Base-by-base conservation (phyloP, 2,329 filamentous ascomycete genomes). In the Trichoderma guizhouense region DNA sequence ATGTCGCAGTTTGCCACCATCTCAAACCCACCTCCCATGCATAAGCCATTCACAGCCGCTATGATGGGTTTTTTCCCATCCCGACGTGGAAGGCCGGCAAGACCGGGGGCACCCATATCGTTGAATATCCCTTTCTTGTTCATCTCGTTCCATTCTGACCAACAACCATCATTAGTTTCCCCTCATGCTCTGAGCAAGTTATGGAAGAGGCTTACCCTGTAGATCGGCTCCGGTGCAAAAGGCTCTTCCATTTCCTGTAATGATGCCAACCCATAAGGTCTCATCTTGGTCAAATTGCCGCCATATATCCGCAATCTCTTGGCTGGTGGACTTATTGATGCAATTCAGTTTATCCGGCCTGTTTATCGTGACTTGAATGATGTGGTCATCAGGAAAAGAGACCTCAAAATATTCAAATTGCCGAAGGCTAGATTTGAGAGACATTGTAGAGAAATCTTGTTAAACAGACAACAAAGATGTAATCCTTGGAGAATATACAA, bases 201-300 rank as follows among this genome's bases (percentile, higher is more conserved):
- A n/a, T 43, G 39, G 14, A 9, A 7, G 18, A 43, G 39, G 57
- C 57, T 36, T 60, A 34, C 57, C 57, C 79, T 89, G 89, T 18
- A 93, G 83, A 74, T 92, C 90, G 8, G 89, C 89, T 5, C 90
- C 90, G 0, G 90, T 89, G 77, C 89, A 92, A 75, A 92, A 92
- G 0, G 90, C 89, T 11, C 89, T 82, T 0, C 89, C 90, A 0
- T 82, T 80, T 24, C 90, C 90, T 0, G 90, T 91, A 39, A 92
- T 78, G 6, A 92, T 84, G 26, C 87, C 89, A 75, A 60, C 57
- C 57, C 57, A 60, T 15, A 60, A 34, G 18, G 18, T 60, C 87
- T 89, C 63, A n/a, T 65, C 62, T 47, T 65, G 34, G 43, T 65
- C 62, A 28, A 65, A 47, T n/a, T 39, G 11, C 12, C 43, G 24